These are phyloP conservation scores for Rhodosorus marinus DNA, from an alignment of 23 red algal species.

Conservation along the genomic window DNA sequence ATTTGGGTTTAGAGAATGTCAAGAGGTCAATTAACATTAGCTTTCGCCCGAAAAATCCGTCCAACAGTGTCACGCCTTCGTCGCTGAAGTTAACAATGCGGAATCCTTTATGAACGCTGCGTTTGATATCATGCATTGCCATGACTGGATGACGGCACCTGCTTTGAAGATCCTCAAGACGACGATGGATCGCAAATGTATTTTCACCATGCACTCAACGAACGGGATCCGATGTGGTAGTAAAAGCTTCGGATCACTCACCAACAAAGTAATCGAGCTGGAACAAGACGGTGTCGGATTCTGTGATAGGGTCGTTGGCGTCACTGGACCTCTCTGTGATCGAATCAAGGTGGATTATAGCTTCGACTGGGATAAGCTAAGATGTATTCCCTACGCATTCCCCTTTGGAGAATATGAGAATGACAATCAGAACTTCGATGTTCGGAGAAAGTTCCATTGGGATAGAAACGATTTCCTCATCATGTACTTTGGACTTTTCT, in stretches of 20 bases:
- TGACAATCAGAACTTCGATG: no score
- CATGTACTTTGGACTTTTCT: no score
- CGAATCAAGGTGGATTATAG: not conserved
- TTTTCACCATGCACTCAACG: not conserved
- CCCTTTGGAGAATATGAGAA: no score
- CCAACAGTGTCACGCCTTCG: not conserved
- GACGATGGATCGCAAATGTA: not conserved
- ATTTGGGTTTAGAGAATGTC: no score
- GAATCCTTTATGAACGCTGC: not conserved
- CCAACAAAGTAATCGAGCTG: not conserved
- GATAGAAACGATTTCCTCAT: no score
- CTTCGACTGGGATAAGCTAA: not conserved
- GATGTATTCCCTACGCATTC: no score
- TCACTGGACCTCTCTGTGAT: not conserved
- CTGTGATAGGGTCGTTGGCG: not conserved
- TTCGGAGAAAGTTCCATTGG: no score
- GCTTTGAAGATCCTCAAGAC: not conserved
- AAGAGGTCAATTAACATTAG: not conserved
- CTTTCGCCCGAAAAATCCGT: not conserved
- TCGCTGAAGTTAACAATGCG: not conserved
- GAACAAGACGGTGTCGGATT: not conserved
- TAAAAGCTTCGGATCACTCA: not conserved
- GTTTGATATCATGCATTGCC: not conserved
- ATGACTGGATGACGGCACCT: not conserved
- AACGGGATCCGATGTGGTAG: not conserved